Evolutionary conservation across 2,329 filamentous ascomycete genomes (phyloP), one percentile per base, ranked within the genome.

Genomic region (Exophiala aquamarina): DNA sequence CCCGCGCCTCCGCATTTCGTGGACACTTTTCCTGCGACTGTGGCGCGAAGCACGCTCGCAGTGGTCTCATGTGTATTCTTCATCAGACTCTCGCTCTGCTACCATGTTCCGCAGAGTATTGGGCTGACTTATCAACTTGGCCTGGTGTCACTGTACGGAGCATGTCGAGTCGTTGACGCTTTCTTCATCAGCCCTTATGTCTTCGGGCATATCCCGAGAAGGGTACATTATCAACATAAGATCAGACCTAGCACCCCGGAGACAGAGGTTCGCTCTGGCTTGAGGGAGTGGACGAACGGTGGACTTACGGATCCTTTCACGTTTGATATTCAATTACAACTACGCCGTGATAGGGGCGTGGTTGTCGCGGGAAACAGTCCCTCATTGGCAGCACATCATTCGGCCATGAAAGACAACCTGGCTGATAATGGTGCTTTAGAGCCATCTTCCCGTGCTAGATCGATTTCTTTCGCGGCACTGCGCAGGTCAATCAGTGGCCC

Each of bases 111-210:
- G 4, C 70, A 69, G 49, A 70, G 66, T 46, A 68, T 72, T 32
- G 70, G 70, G n/a, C 58, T 72, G 14, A 72, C 69, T 13, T 72
- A 73, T 41, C 70, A 72, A 44, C 66, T 72, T 13, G 66, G 67
- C 3, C 64, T 73, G 5, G 68, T 73, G 1, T 70, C 69, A 3
- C 47, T 72, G 2, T 72, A 73, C 41, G 70, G 70, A 7, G 65
- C 67, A 8, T 65, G 64, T 36, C 54, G 70, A 23, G 70, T 72
- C 3, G 35, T 73, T 9, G 70, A 72, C 49, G 67, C 64, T 8
- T 73, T 73, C 60, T 71, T 72, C 52, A 64, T 73, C 43, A 68
- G 66, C 23, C 68, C 65, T 5, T 70, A 69, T 41, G 47, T 64
- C 17, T 70, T 69, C 42, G 57, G 58, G 0, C 68, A 71, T 38